A percentile compares a stretch with the other conserved stretches of the same genome.
Conservation (phyloP, 1,284 basidiomycete species). For the Neolentinus lepideus region DNA sequence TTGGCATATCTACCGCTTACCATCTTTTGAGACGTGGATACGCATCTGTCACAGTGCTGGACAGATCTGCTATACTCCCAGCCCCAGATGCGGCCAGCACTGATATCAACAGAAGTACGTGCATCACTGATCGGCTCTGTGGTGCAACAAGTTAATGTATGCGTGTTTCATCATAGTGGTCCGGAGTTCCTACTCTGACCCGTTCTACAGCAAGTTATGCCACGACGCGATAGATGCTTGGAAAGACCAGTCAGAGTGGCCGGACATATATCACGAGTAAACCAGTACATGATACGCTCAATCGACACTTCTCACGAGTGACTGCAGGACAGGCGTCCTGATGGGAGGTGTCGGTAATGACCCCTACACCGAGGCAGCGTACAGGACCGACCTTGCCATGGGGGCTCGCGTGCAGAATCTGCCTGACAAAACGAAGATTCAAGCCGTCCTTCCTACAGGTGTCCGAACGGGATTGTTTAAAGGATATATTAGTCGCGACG, state of each 20-base stretch:
- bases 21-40: conserved; percentile 68
- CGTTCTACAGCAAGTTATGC: conserved; percentile 65
- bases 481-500: conserved; percentile 67
- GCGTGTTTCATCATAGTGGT: conserved; percentile 39
- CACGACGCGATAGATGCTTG: conserved; percentile 67
- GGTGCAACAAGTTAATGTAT: background rate
- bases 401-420: conserved; percentile 43
- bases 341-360: conserved; percentile 37
- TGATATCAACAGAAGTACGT: conserved; percentile 77
- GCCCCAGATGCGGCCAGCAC: conserved; percentile 77
- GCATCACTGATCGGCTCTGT: background rate
- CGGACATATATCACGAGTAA: conserved; percentile 76
- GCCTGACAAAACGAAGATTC: conserved; percentile 28
- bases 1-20: conserved; percentile 80
- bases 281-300: conserved; percentile 9
- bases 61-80: conserved; percentile 57
- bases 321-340: conserved; percentile 48
- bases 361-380: conserved; percentile 41
- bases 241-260: conserved; percentile 62
- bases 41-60: conserved; percentile 64
- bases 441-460: conserved; percentile 33
- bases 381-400: conserved; percentile 48
- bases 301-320: background rate
- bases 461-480: conserved; percentile 17
- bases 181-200: conserved; percentile 62